Conservation (phyloP, 495 filamentous ascomycete species). For the Sphaerosporella brunnea region DNA sequence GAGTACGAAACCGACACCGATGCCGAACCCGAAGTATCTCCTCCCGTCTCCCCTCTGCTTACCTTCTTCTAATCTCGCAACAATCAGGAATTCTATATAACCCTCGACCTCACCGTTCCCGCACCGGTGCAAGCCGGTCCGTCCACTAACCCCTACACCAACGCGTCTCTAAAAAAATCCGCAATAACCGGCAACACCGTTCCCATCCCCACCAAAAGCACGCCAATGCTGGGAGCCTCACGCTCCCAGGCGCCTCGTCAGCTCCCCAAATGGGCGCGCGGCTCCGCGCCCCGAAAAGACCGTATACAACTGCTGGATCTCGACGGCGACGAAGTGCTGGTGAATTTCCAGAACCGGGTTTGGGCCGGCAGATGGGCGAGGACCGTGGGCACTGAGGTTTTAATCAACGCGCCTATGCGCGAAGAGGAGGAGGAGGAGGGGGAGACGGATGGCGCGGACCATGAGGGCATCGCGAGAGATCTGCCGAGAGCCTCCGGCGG, state of each 20-base stretch:
- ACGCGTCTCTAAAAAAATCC: conserved; percentile 8
- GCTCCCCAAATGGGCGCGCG: conserved; percentile 10
- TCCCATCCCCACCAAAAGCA: conserved; percentile 12
- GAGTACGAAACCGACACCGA: conserved; percentile 20
- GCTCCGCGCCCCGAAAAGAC: conserved; percentile 9
- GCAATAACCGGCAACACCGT: conserved; percentile 5
- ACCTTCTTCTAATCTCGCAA: no score
- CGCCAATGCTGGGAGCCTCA: conserved; percentile 6
- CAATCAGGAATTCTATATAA: conserved; percentile 37
- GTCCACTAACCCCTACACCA: conserved; percentile 18
- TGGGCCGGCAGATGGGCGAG: conserved; percentile 14
- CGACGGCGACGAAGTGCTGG: conserved; percentile 12
- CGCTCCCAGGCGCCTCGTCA: conserved; percentile 5
- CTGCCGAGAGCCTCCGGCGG: not conserved
- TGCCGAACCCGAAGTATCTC: conserved; percentile 16
- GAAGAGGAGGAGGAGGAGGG: not conserved
- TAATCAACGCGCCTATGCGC: not conserved
- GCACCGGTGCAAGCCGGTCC: conserved; percentile 27
- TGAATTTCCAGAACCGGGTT: conserved; percentile 18
- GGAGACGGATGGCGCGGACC: not conserved
- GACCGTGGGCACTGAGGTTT: conserved; percentile 17
- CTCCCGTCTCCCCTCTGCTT: not conserved
- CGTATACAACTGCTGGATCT: conserved; percentile 20
- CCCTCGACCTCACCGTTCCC: conserved; percentile 35
- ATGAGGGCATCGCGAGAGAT: not conserved